Evolutionary conservation across 1,284 basidiomycete species (phyloP), one percentile per base, ranked within the genome.

Genomic region (Melampsora abietis-canadensis): DNA sequence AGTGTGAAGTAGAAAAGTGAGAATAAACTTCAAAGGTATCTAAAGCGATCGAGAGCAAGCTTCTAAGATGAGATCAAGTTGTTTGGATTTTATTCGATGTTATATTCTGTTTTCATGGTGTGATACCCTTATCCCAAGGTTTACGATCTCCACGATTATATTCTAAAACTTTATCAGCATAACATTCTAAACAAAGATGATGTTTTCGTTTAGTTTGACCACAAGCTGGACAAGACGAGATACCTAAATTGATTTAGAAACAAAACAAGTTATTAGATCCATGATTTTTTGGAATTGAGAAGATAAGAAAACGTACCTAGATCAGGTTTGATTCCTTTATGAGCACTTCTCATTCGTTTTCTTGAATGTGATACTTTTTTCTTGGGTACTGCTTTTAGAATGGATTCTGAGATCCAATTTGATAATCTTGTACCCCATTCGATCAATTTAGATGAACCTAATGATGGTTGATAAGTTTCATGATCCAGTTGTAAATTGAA

Each of bases 321-420:
- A 60, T 66, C 64, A 44, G 44, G 62, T 31, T 66, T 65, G 19
- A 74, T 19, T n/a, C 70, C 70, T 65, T 74, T 74, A 40, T 74
- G 70, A 21, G 70, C 70, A 15, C 48, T 59, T 8, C 70, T 31
- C 70, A 74, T 74, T 37, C 70, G 46, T 44, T 74, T 74, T 3
- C 70, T 14, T 21, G 70, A 74, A 48, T 74, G 70, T 27, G 70
- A 74, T 19, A 74, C 70, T 59, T 74, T 74, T 48, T 74, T 74
- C 70, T 74, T 74, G 0, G 70, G 70, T 2, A 74, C 70, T 31
- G 70, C 70, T 61, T 65, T 66, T 19, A 74, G 51, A 15, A 74
- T 27, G n/a, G 34, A 27, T 3, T 47, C 60, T 24, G 27, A 30
- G 6, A 61, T 27, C 59, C 59, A 61, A 4, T 31, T 27, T 7